These are phyloP conservation scores for Alternaria atra DNA, from an alignment of 2,329 filamentous ascomycete species.

Conservation along the genomic window DNA sequence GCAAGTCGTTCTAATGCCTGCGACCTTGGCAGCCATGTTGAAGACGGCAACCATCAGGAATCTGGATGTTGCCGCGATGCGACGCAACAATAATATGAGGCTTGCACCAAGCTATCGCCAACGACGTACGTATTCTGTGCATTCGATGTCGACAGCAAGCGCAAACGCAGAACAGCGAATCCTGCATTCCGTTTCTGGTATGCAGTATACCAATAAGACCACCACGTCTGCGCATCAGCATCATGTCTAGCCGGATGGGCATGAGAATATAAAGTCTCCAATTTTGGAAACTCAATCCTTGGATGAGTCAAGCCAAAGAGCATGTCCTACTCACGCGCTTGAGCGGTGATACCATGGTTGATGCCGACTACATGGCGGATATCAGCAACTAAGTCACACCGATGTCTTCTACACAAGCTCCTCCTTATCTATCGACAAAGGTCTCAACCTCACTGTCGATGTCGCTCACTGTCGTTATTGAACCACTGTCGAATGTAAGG, in stretches of 20 bases:
- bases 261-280: not conserved
- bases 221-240: not conserved
- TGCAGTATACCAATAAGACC: not conserved
- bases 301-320: not conserved
- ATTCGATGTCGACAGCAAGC: not conserved
- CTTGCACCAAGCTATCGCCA: not conserved
- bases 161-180: not conserved
- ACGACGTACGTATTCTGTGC: not conserved
- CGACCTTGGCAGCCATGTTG: not conserved
- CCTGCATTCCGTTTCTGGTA: not conserved
- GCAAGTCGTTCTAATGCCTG: not conserved
- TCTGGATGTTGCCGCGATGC: not conserved
- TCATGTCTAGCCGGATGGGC: no score
- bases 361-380: not conserved
- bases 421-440: not conserved
- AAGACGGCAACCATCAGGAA: not conserved
- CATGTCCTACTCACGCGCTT: not conserved
- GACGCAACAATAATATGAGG: not conserved
- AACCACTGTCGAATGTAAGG: not conserved
- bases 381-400: not conserved
- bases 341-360: not conserved
- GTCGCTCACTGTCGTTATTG: not conserved
- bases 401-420: not conserved
- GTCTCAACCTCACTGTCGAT: not conserved
- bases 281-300: not conserved